Evolutionary conservation across 305 asterid species (phyloP), one percentile per base, ranked within the genome.

Genomic region (Petunia hybrid): DNA sequence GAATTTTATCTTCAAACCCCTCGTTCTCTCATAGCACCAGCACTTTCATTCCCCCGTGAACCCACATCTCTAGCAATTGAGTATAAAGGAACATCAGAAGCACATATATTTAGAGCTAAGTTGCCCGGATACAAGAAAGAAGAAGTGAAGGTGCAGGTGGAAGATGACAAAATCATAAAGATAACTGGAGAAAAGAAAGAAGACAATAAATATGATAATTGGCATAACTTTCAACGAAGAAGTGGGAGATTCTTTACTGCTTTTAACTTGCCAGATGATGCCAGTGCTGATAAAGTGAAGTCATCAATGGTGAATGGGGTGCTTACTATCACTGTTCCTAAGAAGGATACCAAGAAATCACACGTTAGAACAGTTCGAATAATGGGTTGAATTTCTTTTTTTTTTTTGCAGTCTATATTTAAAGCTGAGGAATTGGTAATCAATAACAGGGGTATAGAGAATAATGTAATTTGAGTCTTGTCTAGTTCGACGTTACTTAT

Each of bases 81-180:
- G 14, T 86, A 83, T 82, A 78, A 38, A 68, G 83, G 56, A 55
- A 80, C 82, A 4, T 75, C 87, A 2, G 88, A 86, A 8, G 87
- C 87, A 1, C 64, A 83, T 75, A n/a, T 86, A 31, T 83, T 86
- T 75, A 79, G 51, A 22, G 61, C 62, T 5, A 75, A 60, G 1
- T 84, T 86, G 14, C 88, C 82, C 2, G 89, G 89, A 1, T 56
- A 80, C 39, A 84, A 80, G 83, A 82, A 68, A 43, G 87, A 86
- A 57, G 89, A 86, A 43, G 71, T 86, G 67, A 75, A 62, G 59
- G 82, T 86, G 31, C 68, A 80, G 56, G 61, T 83, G 35, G 87
- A 86, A 31, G 84, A 86, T 9, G 75, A 73, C 3, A 76, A 46
- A 13, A n/a, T 83, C 12, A 56, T 86, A 16, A 83, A 83, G 85